Percentiles rank a stretch among this genome's conserved stretches.
Conservation (phyloP, 371 early-diverging fungal species). For the Amoeboaphelidium protococcarum region DNA sequence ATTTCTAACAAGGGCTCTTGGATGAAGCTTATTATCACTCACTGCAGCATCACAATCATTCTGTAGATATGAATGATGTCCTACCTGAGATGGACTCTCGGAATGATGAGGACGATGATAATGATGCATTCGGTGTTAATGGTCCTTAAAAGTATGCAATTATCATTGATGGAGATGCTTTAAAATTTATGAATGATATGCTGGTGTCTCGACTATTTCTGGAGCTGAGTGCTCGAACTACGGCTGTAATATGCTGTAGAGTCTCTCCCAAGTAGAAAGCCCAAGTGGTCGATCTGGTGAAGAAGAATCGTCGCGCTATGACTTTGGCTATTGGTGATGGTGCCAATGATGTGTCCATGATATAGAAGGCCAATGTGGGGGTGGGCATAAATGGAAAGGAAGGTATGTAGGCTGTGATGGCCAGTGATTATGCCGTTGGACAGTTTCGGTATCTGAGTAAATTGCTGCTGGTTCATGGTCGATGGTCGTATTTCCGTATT, state of each 20-base stretch:
- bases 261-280: slow-evolving; percentile 76
- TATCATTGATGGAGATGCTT: slow-evolving; percentile 69
- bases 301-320: slow-evolving; percentile 32
- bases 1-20: neutral
- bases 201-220: slow-evolving; percentile 24
- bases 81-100: slow-evolving; percentile 10
- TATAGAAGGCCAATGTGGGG: slow-evolving; percentile 13
- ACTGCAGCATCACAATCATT: slow-evolving; percentile 3
- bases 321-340: slow-evolving; percentile 65
- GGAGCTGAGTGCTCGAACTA: slow-evolving; percentile 31
- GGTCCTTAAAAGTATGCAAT: slow-evolving; percentile 50
- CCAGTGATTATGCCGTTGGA: slow-evolving; percentile 62
- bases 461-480: slow-evolving; percentile 55
- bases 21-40: slow-evolving; percentile 1
- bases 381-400: slow-evolving; percentile 19
- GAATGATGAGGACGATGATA: neutral
- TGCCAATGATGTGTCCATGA: slow-evolving; percentile 23
- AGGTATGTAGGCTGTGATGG: slow-evolving; percentile 26
- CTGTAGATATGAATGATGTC: slow-evolving; percentile 7
- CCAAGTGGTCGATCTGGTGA: slow-evolving; percentile 39
- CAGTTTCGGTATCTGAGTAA: slow-evolving; percentile 65
- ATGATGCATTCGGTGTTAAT: slow-evolving; percentile 5
- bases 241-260: slow-evolving; percentile 60
- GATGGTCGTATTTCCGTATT: slow-evolving; percentile 66
- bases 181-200: slow-evolving; percentile 38